Percentiles rank a stretch among this genome's conserved stretches.
Evolutionary conservation across 305 asterid genomes (phyloP).

Genomic region (Fraxinus xanthoxyloides): DNA sequence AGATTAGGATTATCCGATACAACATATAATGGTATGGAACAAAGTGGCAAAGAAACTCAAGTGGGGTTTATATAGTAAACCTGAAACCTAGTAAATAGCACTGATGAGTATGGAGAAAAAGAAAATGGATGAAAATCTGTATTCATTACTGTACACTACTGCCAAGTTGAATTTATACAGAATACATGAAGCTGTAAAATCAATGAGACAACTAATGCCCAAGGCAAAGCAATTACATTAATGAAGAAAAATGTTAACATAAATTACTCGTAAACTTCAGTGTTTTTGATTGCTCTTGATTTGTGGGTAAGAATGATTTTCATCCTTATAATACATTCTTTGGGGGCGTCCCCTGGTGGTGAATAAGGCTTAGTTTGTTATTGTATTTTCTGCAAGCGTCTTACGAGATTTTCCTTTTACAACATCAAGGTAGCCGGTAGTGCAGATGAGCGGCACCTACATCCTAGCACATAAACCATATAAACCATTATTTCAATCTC

Average conservation of each 20-base stretch:
- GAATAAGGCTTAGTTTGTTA: not conserved
- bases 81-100: not conserved
- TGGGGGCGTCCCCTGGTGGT: not conserved
- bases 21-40: not conserved
- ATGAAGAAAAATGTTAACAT: not conserved
- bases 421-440: not conserved
- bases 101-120: not conserved
- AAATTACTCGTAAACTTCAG: not conserved
- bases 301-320: not conserved
- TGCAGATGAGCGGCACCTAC: not conserved
- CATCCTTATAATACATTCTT: not conserved
- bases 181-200: not conserved
- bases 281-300: not conserved
- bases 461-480: constrained; percentile 1
- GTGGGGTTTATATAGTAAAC: not conserved
- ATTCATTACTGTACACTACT: not conserved
- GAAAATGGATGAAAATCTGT: not conserved
- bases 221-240: not conserved
- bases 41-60: not conserved
- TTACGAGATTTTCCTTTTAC: not conserved
- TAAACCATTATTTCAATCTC: not conserved
- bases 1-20: not conserved
- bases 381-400: not conserved
- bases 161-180: not conserved
- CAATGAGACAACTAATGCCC: not conserved